Base-by-base conservation (phyloP, 148 eudicot genomes). In the Tetragonia tetragonoides region DNA sequence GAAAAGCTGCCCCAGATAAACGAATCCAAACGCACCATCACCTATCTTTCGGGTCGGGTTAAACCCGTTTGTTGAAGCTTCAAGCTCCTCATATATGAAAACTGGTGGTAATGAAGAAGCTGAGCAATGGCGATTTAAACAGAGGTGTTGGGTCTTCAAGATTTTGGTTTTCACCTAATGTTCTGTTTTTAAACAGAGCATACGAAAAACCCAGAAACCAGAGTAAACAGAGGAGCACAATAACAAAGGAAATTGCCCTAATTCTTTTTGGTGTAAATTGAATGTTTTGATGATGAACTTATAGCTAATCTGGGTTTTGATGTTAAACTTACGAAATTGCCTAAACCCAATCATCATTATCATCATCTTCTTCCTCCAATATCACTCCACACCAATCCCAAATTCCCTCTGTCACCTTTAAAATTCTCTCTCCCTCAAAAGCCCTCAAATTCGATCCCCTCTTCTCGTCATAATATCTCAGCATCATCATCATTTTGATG, bases 11-110 rank as follows among this genome's bases (percentile, higher is more conserved):
- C 97, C 98, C 34, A 90, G 65, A 34, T 68, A 95, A 8, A 95
- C 98, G 3, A 94, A 90, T 17, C 97, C 97, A 49, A 95, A 95
- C 68, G 96, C 97, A 0, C 98, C 96, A 38, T 91, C 97, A 2
- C 98, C 98, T 4, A 95, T 88, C 41, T 95, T 95, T 37, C 91
- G 80, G 4, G 85, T 88, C 67, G 86, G 90, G 80, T 95, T 94
- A 74, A 95, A 95, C 53, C 89, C 73, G 40, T 95, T 95, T 0
- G 98, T 95, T 28, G 98, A 86, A 0, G 79, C 23, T 37, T 92
- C 91, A 2, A 95, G 95, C 86, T 92, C 98, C 44, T 95, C 95
- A 83, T 82, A 95, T 34, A 94, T 87, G 79, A 92, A 95, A 3
- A 87, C 88, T 3, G 97, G 98, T 6, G 98, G 98, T 10, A 94